Percentiles rank a stretch among this genome's conserved stretches.
Conservation (phyloP, 2,329 filamentous ascomycete species). For the Neofusicoccum ribis region DNA sequence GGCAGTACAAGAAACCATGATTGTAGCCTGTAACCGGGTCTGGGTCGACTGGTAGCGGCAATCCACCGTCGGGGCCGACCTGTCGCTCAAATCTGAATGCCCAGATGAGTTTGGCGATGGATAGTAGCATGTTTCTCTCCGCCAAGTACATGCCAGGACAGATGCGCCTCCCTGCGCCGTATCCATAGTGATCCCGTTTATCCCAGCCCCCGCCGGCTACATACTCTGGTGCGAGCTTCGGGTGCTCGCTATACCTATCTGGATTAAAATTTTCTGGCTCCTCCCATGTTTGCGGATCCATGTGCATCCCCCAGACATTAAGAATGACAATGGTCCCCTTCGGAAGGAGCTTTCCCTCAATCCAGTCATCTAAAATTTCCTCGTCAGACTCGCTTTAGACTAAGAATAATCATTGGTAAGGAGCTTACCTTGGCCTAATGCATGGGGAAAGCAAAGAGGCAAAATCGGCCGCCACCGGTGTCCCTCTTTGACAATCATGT, state of each 20-base stretch:
- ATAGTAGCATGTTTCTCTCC: constrained; percentile 48
- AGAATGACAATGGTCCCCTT: constrained; percentile 42
- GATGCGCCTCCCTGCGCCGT: constrained; percentile 53
- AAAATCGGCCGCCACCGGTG: constrained; percentile 37
- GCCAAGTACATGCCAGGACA: constrained; percentile 57
- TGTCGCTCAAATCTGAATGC: constrained; percentile 19
- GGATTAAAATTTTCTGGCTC: constrained; percentile 25
- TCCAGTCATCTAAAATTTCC: constrained; percentile 37
- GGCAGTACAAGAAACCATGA: constrained; percentile 17
- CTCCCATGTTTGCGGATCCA: constrained; percentile 25
- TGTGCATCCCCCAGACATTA: constrained; percentile 41
- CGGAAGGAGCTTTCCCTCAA: constrained; percentile 45
- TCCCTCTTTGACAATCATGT: constrained; percentile 31
- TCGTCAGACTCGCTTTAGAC: background rate
- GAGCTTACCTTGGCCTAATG: constrained; percentile 35
- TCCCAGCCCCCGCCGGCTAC: background rate
- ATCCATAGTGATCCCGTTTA: constrained; percentile 51
- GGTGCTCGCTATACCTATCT: background rate
- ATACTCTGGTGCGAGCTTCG: background rate
- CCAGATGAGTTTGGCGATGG: constrained; percentile 16
- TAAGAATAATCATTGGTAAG: no score
- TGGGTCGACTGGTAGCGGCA: background rate
- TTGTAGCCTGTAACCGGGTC: constrained; percentile 5
- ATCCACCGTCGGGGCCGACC: background rate
- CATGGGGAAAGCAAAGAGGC: constrained; percentile 40